Evolutionary conservation across 768 basidiomycete genomes (phyloP), one percentile per base, ranked within the genome.

Genomic region (Hysterangium stoloniferum): DNA sequence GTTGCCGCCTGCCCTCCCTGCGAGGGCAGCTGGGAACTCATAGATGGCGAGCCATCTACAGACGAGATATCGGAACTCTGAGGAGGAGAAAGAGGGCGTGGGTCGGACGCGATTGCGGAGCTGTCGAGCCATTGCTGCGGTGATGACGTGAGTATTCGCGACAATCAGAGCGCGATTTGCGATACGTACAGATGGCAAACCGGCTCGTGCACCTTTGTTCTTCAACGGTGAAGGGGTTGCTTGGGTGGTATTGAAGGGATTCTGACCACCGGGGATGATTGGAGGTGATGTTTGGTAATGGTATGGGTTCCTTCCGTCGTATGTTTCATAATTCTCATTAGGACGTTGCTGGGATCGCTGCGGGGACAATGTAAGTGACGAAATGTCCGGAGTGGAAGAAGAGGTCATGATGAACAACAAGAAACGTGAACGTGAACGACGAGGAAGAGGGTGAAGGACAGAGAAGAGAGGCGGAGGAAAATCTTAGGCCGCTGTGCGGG

Each of bases 61-160:
- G 88, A 90, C 47, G 89, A 91, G 66, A 92, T 81, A 68, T 92
- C 88, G 12, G 87, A 89, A 63, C 83, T 89, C 64, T 88, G 87
- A 62, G 86, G 79, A 35, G 89, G 88, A 12, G 88, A 91, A 54
- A 89, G 75, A 32, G 89, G 78, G 60, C 87, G 86, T 70, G 73
- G 77, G 65, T 89, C 86, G n/a, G 80, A 69, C 31, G 64, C 52
- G 27, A 59, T 32, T 12, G 51, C 60, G 19, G 72, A 57, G 65
- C 77, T 81, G 64, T 90, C 88, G 58, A 91, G 78, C 88, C 88
- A 91, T 81, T 91, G 88, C 88, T 90, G 64, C 8, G 42, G 27
- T 43, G 52, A 56, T 38, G 32, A 43, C 35, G 22, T 51, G 24
- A 51, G 49, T 50, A 52, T 45, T 48, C 27, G 47, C 59, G 24